Conservation (phyloP, 495 filamentous ascomycete genomes). For the Cryomyces minteri region DNA sequence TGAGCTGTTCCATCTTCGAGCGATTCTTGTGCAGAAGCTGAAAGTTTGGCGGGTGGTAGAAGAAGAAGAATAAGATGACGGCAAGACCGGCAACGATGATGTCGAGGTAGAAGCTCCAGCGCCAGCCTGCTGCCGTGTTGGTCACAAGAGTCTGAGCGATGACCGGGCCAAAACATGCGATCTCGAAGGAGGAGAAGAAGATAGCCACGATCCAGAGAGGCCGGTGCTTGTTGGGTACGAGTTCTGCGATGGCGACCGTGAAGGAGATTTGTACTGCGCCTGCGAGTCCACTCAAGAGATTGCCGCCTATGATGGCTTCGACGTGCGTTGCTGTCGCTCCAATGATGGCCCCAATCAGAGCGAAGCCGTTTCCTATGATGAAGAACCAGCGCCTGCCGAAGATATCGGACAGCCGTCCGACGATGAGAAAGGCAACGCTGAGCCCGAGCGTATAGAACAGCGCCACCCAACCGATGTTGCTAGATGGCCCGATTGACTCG, state of each 20-base stretch:
- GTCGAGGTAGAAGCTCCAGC: conserved; percentile 67
- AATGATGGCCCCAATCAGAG: conserved; percentile 12
- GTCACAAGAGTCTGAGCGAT: conserved; percentile 13
- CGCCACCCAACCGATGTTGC: conserved; percentile 13
- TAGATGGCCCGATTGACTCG: conserved; percentile 6
- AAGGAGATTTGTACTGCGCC: conserved; percentile 22
- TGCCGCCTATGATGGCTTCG: conserved; percentile 14
- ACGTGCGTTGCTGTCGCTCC: conserved; percentile 13
- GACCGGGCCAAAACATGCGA: conserved; percentile 16
- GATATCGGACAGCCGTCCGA: conserved; percentile 17
- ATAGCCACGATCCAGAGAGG: conserved; percentile 7
- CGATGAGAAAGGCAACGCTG: conserved; percentile 13
- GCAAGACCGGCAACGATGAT: conserved; percentile 29
- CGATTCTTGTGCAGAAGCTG: conserved; percentile 14
- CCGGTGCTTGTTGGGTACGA: conserved; percentile 18
- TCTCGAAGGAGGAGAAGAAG: conserved; percentile 10
- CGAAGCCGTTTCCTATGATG: conserved; percentile 9
- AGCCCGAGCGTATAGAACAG: conserved; percentile 11
- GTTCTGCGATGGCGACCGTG: conserved; percentile 12
- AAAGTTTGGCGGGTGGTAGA: conserved; percentile 17
- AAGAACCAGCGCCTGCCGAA: conserved; percentile 18
- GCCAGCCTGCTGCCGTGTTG: conserved; percentile 19
- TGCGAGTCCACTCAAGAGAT: conserved; percentile 12
- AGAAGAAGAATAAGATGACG: conserved; percentile 12
- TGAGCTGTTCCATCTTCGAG: conserved; percentile 15